Percentiles rank a stretch among this genome's conserved stretches.
phyloP scores from a whole-genome alignment of 169 alveolate genomes.

The Cryptosporidium bovis region DNA sequence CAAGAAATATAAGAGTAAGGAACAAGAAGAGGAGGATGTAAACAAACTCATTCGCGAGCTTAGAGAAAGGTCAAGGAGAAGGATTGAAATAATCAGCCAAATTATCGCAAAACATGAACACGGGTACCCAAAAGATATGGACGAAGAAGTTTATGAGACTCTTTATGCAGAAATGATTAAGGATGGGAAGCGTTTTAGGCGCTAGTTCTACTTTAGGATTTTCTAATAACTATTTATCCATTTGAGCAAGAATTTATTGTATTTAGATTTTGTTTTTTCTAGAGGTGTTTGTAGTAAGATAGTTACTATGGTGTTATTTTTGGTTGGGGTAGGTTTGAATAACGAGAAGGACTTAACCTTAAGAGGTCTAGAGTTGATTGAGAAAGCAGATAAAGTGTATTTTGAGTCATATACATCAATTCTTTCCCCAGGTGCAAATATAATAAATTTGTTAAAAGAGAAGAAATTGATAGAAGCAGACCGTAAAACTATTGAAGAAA shows the following conservation, averaged over 20 bases:
- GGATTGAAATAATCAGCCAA: conserved; percentile 7
- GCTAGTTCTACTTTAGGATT: neutral
- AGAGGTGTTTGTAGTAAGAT: neutral
- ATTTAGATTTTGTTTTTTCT: neutral
- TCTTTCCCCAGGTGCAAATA: conserved; percentile 83
- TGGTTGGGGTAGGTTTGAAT: conserved; percentile 94
- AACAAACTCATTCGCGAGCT: conserved; percentile 47
- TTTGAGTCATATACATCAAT: conserved; percentile 95
- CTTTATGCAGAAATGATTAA: conserved; percentile 33
- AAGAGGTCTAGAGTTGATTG: conserved; percentile 90
- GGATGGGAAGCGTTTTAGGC: conserved; percentile 3
- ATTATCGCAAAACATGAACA: neutral
- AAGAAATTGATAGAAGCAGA: conserved; percentile 92
- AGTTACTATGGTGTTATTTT: conserved; percentile 88
- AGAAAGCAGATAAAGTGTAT: conserved; percentile 87
- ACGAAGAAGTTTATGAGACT: conserved; percentile 27
- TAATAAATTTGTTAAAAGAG: conserved; percentile 87
- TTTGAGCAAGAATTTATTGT: neutral
- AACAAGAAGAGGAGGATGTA: conserved; percentile 3
- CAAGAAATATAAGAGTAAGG: neutral
- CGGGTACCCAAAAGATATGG: conserved; percentile 19
- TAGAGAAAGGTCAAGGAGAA: conserved; percentile 22
- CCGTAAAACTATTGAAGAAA: conserved; percentile 93
- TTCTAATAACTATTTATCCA: neutral
- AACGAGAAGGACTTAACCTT: conserved; percentile 93